Evolutionary conservation across 192 early-diverging fungal species (phyloP).

Genomic region (Spizellomyces punctatus): DNA sequence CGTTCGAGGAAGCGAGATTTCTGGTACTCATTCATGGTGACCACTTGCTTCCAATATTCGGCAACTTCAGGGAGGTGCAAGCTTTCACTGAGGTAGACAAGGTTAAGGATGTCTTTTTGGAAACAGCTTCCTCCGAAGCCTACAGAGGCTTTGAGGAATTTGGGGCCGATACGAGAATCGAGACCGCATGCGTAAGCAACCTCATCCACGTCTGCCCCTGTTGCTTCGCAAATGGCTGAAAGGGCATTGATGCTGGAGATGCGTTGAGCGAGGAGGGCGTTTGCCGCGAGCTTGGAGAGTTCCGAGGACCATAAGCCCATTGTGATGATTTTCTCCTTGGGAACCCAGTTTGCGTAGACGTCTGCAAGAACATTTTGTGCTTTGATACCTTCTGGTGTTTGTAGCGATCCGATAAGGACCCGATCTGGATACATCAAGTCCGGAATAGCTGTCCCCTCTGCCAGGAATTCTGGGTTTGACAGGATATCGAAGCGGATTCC

Average conservation of each 20-base stretch:
- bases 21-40: constrained; percentile 90
- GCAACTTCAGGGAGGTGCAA: constrained; percentile 87
- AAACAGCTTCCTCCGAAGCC: constrained; percentile 96
- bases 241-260: constrained; percentile 91
- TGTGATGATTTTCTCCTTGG: constrained; percentile 80
- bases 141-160: constrained; percentile 88
- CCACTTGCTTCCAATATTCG: constrained; percentile 89
- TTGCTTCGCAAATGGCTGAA: constrained; percentile 89
- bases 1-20: constrained; percentile 79
- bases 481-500: constrained; percentile 81
- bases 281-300: constrained; percentile 90
- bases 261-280: constrained; percentile 92
- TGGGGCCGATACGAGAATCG: constrained; percentile 83
- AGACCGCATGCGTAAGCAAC: constrained; percentile 88
- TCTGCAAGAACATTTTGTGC: constrained; percentile 77
- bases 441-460: constrained; percentile 86
- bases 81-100: constrained; percentile 84
- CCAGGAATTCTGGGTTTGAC: constrained; percentile 95
- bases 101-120: constrained; percentile 91
- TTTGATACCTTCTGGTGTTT: constrained; percentile 65
- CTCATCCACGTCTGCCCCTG: constrained; percentile 87
- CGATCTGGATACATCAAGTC: constrained; percentile 88
- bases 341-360: constrained; percentile 89
- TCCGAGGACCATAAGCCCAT: constrained; percentile 95
- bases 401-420: constrained; percentile 83